Evolutionary conservation across 352 stramenopile species (phyloP), one percentile per base, ranked within the genome.

Genomic region (Globisporangium radiosum): DNA sequence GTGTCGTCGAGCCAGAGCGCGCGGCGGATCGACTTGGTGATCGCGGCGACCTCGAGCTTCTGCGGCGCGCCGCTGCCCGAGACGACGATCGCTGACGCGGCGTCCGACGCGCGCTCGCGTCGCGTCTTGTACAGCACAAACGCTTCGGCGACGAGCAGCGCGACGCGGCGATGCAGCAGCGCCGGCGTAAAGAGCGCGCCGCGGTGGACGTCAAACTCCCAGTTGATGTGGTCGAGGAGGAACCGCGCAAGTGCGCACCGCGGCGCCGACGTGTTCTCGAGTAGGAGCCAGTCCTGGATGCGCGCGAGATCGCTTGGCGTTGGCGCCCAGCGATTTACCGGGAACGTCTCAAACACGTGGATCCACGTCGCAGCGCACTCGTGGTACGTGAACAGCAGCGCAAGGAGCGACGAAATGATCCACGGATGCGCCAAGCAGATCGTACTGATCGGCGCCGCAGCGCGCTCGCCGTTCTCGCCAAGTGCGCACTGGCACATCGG

Each of bases 271-370:
- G 82, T 81, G 57, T 95, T 83, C 39, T 92, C 80, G n/a, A 93
- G 65, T 37, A 90, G 56, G 8, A 95, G 51, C 85, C 85, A 95
- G 54, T 90, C 78, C 59, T 95, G 83, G 13, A 95, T 63, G 57
- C 80, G 87, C 1, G 70, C 48, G 54, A 95, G 59, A 64, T 95
- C 85, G 8, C 76, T 67, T 3, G 62, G 60, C 5, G 76, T 89
- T 0, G 85, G 85, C 15, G 82, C 57, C 85, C 85, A 95, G 1
- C 83, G 75, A 65, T 91, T 92, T n/a, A 95, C 79, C 8, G 85
- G 85, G 63, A 95, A 90, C 25, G 77, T 91, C 57, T 92, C 81
- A 25, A 95, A 93, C 7, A 95, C 76, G 42, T 90, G 69, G 50
- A 92, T 88, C 76, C 83, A 92, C 0, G 81, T 90, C 36, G 76